phyloP scores from a whole-genome alignment of 805 yeast genomes.

The Yarrowia sp. region DNA sequence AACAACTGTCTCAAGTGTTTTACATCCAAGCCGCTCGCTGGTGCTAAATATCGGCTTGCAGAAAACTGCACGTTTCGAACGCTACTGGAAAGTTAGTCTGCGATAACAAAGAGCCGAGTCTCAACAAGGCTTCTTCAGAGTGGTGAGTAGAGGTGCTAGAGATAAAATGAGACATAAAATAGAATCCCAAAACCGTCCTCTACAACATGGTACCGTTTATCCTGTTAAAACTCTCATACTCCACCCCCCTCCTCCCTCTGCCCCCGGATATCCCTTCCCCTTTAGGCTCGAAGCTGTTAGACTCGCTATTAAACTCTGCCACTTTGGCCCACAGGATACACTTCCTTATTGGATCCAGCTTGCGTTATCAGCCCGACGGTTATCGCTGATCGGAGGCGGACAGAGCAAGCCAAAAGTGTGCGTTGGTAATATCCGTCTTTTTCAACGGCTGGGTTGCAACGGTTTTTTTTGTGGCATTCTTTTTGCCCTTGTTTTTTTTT shows the following conservation, averaged over 20 bases:
- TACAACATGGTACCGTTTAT: no score
- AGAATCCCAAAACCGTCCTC: no score
- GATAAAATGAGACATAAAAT: no score
- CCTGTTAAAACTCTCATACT: neutral
- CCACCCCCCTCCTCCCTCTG: neutral
- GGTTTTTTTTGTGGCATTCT: no score
- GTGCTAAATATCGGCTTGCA: slow-evolving; percentile 5
- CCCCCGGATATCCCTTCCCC: slow-evolving; percentile 4
- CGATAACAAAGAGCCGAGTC: neutral
- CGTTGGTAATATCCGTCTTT: neutral
- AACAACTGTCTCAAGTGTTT: neutral
- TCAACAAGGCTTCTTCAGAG: no score
- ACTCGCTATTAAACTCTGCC: slow-evolving; percentile 15
- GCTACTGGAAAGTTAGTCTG: neutral
- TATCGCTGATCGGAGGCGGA: no score
- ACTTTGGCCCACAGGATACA: neutral
- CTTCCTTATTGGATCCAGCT: slow-evolving; percentile 7
- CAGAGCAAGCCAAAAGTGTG: no score
- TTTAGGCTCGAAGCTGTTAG: slow-evolving; percentile 22
- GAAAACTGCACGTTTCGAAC: neutral
- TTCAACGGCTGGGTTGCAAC: no score
- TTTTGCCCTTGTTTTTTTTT: no score
- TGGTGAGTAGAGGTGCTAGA: no score
- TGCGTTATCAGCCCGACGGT: slow-evolving; percentile 11
- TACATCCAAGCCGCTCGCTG: neutral